Evolutionary conservation across 2,329 filamentous ascomycete species (phyloP).

Genomic region (Teratosphaeria pseudoeucalypti): DNA sequence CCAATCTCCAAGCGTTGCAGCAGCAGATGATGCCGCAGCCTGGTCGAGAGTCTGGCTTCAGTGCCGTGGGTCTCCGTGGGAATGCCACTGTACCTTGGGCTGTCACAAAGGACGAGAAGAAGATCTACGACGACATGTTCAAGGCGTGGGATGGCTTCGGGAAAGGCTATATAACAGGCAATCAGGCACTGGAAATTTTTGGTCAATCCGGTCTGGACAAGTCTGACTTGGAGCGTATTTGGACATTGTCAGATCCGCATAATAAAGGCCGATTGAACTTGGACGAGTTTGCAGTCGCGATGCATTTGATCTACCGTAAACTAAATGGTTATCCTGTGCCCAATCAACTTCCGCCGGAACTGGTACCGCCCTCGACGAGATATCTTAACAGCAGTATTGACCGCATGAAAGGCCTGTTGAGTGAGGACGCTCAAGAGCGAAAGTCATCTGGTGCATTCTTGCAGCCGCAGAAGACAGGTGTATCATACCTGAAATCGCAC

Average conservation of each 20-base stretch:
- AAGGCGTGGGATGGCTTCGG: slow-evolving; percentile 90
- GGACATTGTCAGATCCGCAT: slow-evolving; percentile 87
- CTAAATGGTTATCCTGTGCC: slow-evolving; percentile 92
- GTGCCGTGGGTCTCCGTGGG: slow-evolving; percentile 75
- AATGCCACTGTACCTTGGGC: slow-evolving; percentile 97
- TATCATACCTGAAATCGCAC: slow-evolving; percentile 92
- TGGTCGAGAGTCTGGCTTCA: slow-evolving; percentile 79
- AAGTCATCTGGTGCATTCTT: slow-evolving; percentile 84
- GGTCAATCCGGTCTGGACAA: slow-evolving; percentile 91
- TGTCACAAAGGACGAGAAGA: slow-evolving; percentile 97
- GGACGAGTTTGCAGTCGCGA: slow-evolving; percentile 95
- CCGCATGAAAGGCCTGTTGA: slow-evolving; percentile 79
- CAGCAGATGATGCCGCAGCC: slow-evolving; percentile 96
- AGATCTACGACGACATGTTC: slow-evolving; percentile 89
- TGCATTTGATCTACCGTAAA: slow-evolving; percentile 98
- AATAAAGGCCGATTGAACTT: slow-evolving; percentile 91
- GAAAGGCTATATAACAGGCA: slow-evolving; percentile 85
- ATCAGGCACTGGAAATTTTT: slow-evolving; percentile 92
- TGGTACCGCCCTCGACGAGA: slow-evolving; percentile 86
- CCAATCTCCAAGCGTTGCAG: slow-evolving; percentile 86
- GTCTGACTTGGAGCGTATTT: slow-evolving; percentile 79
- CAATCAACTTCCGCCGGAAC: slow-evolving; percentile 74
- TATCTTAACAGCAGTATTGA: slow-evolving; percentile 91
- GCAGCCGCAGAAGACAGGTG: slow-evolving; percentile 91
- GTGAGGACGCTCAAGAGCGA: slow-evolving; percentile 77